Evolutionary conservation across 2,329 filamentous ascomycete genomes (phyloP).

Genomic region (Claviceps arundinis): DNA sequence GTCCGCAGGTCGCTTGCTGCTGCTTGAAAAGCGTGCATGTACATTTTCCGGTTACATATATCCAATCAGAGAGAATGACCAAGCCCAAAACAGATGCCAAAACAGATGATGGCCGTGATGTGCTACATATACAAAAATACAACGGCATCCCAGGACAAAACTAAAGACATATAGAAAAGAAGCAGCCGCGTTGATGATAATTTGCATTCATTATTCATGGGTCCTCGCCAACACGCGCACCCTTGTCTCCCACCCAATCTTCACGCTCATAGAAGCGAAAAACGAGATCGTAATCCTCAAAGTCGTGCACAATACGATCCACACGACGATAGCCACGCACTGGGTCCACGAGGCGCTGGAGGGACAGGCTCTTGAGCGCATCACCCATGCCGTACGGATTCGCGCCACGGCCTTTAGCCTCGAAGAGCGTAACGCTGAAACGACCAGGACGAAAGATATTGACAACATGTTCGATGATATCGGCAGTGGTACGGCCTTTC

Average conservation of each 20-base stretch:
- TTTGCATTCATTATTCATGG: neutral
- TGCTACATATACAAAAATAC: no score
- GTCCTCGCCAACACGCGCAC: constrained; percentile 41
- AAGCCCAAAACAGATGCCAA: no score
- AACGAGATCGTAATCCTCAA: constrained; percentile 92
- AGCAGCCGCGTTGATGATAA: constrained; percentile 13
- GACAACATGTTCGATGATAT: constrained; percentile 88
- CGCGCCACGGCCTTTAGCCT: constrained; percentile 55
- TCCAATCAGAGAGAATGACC: no score
- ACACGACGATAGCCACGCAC: constrained; percentile 79
- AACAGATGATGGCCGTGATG: no score
- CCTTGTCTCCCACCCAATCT: constrained; percentile 50
- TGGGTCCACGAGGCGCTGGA: constrained; percentile 52
- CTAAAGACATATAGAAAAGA: neutral
- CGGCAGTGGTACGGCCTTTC: constrained; percentile 74
- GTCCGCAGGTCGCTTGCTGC: no score
- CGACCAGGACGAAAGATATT: constrained; percentile 94
- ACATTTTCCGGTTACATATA: no score
- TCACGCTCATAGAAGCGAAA: constrained; percentile 94
- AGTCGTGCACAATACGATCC: constrained; percentile 91
- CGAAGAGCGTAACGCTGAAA: constrained; percentile 93
- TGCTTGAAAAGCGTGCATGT: no score
- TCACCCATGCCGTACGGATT: constrained; percentile 26
- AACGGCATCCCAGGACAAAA: neutral
- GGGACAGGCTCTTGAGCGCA: constrained; percentile 21